These are phyloP conservation scores for Calycina herbarum DNA, from an alignment of 2,329 filamentous ascomycete genomes.

Conservation along the genomic window DNA sequence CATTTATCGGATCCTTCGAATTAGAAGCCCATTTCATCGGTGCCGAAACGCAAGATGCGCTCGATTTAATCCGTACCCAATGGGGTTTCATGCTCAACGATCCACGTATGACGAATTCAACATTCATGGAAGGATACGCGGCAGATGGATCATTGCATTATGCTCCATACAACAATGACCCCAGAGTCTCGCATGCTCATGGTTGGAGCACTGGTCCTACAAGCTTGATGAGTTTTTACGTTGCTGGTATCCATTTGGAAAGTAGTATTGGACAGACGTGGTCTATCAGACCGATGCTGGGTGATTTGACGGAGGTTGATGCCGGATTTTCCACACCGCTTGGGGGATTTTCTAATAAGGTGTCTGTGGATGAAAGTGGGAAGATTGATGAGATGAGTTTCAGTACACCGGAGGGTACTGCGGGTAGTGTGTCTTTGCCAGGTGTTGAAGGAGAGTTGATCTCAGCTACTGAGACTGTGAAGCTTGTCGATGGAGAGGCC, in stretches of 20 bases:
- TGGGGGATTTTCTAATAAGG: neutral
- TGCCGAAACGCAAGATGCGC: slow-evolving; percentile 47
- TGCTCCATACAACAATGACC: slow-evolving; percentile 38
- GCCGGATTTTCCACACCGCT: slow-evolving; percentile 41
- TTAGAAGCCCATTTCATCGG: slow-evolving; percentile 47
- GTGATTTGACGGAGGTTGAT: slow-evolving; percentile 40
- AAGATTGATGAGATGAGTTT: slow-evolving; percentile 4
- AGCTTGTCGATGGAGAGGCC: slow-evolving; percentile 8
- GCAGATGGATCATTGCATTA: slow-evolving; percentile 41
- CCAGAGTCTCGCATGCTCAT: slow-evolving; percentile 39
- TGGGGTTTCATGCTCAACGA: slow-evolving; percentile 60
- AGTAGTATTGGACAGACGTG: slow-evolving; percentile 31
- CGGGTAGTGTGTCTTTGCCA: slow-evolving; percentile 4
- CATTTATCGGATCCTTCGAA: slow-evolving; percentile 49
- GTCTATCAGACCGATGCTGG: slow-evolving; percentile 36
- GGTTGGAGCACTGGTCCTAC: slow-evolving; percentile 40
- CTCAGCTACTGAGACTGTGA: neutral
- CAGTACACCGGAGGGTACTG: slow-evolving; percentile 11
- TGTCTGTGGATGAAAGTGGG: neutral
- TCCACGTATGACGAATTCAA: slow-evolving; percentile 41
- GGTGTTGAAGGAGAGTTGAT: slow-evolving; percentile 10
- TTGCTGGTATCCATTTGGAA: slow-evolving; percentile 33
- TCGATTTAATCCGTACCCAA: slow-evolving; percentile 53
- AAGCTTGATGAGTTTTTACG: slow-evolving; percentile 32
- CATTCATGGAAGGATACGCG: slow-evolving; percentile 41